Evolutionary conservation across 1,139 yeast genomes (phyloP).

Genomic region (Pichia sp.): DNA sequence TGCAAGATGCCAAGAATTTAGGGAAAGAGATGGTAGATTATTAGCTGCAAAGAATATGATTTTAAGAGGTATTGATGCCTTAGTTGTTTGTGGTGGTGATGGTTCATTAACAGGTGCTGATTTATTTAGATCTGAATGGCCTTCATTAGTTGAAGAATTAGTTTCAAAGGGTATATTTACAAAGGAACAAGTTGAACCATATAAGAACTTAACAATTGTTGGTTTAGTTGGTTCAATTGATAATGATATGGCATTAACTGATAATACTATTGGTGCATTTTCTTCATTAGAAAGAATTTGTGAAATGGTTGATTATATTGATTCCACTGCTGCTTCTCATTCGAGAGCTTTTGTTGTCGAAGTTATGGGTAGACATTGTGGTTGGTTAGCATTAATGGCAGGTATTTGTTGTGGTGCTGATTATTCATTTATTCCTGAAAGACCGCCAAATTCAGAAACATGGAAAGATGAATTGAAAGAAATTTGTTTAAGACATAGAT

Average conservation of each 20-base stretch:
- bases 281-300: constrained; percentile 91
- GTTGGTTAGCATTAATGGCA: constrained; percentile 96
- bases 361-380: constrained; percentile 99
- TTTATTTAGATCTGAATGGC: constrained; percentile 91
- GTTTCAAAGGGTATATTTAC: constrained; percentile 49
- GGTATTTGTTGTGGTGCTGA: constrained; percentile 96
- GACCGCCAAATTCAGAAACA: constrained; percentile 58
- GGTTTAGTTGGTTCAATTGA: constrained; percentile 97
- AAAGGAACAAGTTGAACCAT: constrained; percentile 48
- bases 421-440: constrained; percentile 87
- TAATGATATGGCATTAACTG: constrained; percentile 95
- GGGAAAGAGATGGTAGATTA: constrained; percentile 78
- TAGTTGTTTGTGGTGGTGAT: constrained; percentile 98
- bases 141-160: constrained; percentile 70
- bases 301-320: constrained; percentile 89
- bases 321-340: constrained; percentile 95
- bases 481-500: constrained; percentile 68
- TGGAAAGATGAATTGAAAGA: constrained; percentile 79
- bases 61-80: constrained; percentile 85
- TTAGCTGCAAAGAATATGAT: constrained; percentile 79
- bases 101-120: constrained; percentile 98
- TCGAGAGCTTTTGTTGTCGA: constrained; percentile 96
- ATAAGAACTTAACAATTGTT: constrained; percentile 76
- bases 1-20: constrained; percentile 82
- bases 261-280: constrained; percentile 93